Conservation (phyloP, 208 protist genomes). For the Zelonia costaricensis region DNA sequence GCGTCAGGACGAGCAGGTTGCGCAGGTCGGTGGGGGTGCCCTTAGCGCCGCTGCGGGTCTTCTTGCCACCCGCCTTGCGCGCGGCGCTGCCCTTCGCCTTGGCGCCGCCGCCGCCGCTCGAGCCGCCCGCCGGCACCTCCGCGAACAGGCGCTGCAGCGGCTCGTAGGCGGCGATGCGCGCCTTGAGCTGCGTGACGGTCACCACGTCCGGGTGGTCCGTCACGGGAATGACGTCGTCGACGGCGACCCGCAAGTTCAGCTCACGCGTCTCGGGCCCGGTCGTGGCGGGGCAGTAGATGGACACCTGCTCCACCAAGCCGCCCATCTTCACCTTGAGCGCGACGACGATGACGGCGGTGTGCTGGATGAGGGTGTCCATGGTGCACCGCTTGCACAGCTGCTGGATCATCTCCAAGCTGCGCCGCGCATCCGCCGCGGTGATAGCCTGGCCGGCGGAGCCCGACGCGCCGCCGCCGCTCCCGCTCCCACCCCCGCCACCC, state of each 20-base stretch:
- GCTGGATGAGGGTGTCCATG: slow-evolving; percentile 59
- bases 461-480: neutral
- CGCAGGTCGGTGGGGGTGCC: slow-evolving; percentile 41
- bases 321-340: slow-evolving; percentile 61
- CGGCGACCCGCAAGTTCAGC: slow-evolving; percentile 72
- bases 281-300: slow-evolving; percentile 70
- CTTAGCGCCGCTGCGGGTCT: slow-evolving; percentile 6
- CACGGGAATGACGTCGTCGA: slow-evolving; percentile 84
- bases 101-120: slow-evolving; percentile 2
- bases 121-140: slow-evolving; percentile 1
- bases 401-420: slow-evolving; percentile 45
- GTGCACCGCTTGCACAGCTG: slow-evolving; percentile 38
- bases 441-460: slow-evolving; percentile 9
- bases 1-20: slow-evolving; percentile 83
- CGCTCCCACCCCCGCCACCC: neutral
- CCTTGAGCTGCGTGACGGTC: slow-evolving; percentile 79
- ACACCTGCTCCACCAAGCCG: slow-evolving; percentile 76
- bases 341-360: slow-evolving; percentile 82
- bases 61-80: slow-evolving; percentile 27
- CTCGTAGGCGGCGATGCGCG: slow-evolving; percentile 66
- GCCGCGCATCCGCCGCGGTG: slow-evolving; percentile 29
- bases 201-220: slow-evolving; percentile 61
- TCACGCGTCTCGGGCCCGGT: slow-evolving; percentile 36
- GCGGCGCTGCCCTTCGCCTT: slow-evolving; percentile 1
- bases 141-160: slow-evolving; percentile 59